Conservation (phyloP, 805 yeast species). For the Naumovozyma castellii region DNA sequence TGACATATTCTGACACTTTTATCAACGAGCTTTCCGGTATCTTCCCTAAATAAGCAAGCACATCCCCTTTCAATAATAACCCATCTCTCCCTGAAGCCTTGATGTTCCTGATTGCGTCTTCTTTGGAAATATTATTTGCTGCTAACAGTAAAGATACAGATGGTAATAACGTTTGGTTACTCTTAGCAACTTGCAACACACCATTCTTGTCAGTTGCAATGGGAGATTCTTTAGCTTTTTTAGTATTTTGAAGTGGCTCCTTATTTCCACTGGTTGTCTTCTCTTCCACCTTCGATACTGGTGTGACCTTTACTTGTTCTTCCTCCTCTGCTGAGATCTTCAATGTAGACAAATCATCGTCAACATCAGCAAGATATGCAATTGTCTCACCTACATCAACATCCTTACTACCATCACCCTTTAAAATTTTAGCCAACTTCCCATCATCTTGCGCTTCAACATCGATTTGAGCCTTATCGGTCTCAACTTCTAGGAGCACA, state of each 20-base stretch:
- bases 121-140: slow-evolving; percentile 50
- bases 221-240: background rate
- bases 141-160: slow-evolving; percentile 63
- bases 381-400: slow-evolving; percentile 82
- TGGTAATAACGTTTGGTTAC: slow-evolving; percentile 61
- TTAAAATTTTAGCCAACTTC: slow-evolving; percentile 62
- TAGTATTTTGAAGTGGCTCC: background rate
- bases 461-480: slow-evolving; percentile 75
- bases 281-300: slow-evolving; percentile 7
- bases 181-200: slow-evolving; percentile 42
- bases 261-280: slow-evolving; percentile 1
- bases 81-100: slow-evolving; percentile 86
- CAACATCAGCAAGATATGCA: slow-evolving; percentile 81
- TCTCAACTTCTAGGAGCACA: slow-evolving; percentile 69
- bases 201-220: slow-evolving; percentile 4
- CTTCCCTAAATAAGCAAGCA: slow-evolving; percentile 70
- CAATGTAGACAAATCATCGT: slow-evolving; percentile 64
- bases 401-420: slow-evolving; percentile 64
- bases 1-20: slow-evolving; percentile 46
- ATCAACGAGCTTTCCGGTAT: slow-evolving; percentile 49
- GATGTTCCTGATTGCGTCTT: slow-evolving; percentile 63
- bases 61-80: slow-evolving; percentile 82
- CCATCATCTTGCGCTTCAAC: slow-evolving; percentile 93
- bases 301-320: slow-evolving; percentile 5
- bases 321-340: slow-evolving; percentile 29